Evolutionary conservation across 2,329 filamentous ascomycete species (phyloP).

Genomic region (Beauveria brongniartii): DNA sequence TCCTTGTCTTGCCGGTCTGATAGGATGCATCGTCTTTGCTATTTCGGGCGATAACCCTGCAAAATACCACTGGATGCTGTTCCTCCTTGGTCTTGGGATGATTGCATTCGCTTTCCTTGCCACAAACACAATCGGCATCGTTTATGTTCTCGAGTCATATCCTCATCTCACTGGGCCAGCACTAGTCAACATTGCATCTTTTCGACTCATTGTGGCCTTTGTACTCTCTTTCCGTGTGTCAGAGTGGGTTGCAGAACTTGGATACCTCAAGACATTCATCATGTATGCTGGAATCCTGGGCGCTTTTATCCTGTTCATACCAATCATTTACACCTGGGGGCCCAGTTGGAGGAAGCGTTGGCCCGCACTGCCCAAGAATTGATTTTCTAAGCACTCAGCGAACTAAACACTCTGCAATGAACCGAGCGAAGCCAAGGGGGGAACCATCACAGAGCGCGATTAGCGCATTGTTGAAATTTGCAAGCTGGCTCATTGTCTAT

Average conservation of each 20-base stretch:
- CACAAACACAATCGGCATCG: constrained; percentile 21
- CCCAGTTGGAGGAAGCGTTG: not conserved
- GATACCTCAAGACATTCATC: constrained; percentile 20
- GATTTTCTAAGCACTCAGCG: not conserved
- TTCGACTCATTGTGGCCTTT: constrained; percentile 23
- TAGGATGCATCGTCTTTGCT: constrained; percentile 25
- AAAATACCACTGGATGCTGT: constrained; percentile 20
- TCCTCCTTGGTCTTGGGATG: constrained; percentile 21
- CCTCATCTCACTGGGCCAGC: constrained; percentile 21
- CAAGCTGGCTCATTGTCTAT: not conserved
- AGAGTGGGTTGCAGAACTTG: constrained; percentile 20
- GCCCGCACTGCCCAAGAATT: not conserved
- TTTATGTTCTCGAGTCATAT: constrained; percentile 26
- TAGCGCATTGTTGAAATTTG: not conserved
- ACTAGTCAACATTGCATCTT: constrained; percentile 25
- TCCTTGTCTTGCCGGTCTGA: constrained; percentile 21
- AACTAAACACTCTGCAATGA: not conserved
- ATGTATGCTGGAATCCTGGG: constrained; percentile 25
- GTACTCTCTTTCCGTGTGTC: constrained; percentile 22
- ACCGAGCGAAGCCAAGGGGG: not conserved
- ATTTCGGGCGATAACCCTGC: constrained; percentile 17
- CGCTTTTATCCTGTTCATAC: constrained; percentile 22
- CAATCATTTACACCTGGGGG: constrained; percentile 19
- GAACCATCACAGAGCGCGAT: too few species aligned
- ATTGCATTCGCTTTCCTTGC: constrained; percentile 22